These are phyloP conservation scores for Aspergillus latus DNA, from an alignment of 2,329 filamentous ascomycete species.

Conservation along the genomic window DNA sequence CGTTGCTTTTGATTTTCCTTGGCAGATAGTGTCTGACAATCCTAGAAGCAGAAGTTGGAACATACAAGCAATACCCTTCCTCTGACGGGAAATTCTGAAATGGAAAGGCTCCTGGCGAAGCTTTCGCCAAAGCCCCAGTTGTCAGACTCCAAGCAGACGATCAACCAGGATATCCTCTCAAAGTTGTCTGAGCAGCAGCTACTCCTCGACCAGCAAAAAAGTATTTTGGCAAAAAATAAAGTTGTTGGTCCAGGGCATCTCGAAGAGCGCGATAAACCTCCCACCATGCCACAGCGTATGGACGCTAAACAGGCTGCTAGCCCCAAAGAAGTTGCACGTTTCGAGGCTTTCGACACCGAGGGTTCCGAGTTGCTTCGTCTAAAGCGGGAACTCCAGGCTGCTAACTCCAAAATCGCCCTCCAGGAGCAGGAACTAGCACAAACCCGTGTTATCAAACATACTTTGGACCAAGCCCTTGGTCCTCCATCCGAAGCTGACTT, in stretches of 20 bases:
- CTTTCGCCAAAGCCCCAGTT: constrained; percentile 39
- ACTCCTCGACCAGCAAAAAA: constrained; percentile 59
- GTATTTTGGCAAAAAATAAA: constrained; percentile 42
- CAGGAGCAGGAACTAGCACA: constrained; percentile 63
- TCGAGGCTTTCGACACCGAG: constrained; percentile 30
- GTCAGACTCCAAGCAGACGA: constrained; percentile 15
- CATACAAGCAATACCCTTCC: constrained; percentile 28
- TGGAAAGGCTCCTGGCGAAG: constrained; percentile 62
- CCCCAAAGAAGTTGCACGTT: constrained; percentile 13
- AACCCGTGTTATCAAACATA: constrained; percentile 60
- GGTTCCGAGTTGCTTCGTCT: constrained; percentile 55
- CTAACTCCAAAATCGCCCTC: constrained; percentile 58
- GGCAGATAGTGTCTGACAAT: constrained; percentile 32
- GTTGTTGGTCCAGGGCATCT: constrained; percentile 13
- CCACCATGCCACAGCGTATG: constrained; percentile 20
- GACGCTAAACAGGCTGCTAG: constrained; percentile 15
- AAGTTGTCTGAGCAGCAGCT: constrained; percentile 72
- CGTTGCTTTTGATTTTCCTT: neutral
- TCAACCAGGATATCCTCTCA: constrained; percentile 54
- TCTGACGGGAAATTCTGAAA: constrained; percentile 41
- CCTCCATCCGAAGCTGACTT: constrained; percentile 56
- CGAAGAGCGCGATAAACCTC: constrained; percentile 24
- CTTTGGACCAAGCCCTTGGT: constrained; percentile 59
- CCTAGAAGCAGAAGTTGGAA: constrained; percentile 51
- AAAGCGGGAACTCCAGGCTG: constrained; percentile 57